Base-by-base conservation (phyloP, 164 flowering plant genomes). In the Platanus orientalis region DNA sequence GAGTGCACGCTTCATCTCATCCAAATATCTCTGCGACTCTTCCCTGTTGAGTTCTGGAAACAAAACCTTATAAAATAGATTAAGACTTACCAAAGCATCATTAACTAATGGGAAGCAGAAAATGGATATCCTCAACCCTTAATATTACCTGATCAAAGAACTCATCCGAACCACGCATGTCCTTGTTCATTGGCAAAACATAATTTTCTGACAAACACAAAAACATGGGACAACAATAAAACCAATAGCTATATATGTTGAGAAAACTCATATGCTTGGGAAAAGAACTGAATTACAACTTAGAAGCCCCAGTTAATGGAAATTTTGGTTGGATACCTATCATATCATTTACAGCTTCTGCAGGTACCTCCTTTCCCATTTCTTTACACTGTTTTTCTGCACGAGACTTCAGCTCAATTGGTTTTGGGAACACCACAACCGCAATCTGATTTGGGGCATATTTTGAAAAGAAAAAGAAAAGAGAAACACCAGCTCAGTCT, bases 331-430 rank as follows among this genome's bases (percentile, higher is more conserved):
- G 40, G 7, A 36, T 80, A 84, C 88, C 87, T 71, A 79, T 50
- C 88, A 84, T 82, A 25, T 79, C 72, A 63, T 79, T 78, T 29
- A 86, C 73, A 23, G 87, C 83, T 54, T 82, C 88, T 28, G 72
- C 80, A 54, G 87, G 84, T 27, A 86, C 88, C 57, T 84, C 87
- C 73, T 84, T 86, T 25, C 87, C 89, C 87, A 81, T 82, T 63
- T 84, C 92, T 70, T 53, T 71, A 52, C 76, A 79, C 71, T 87
- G 68, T 70, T 80, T 82, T 32, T 72, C 78, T 48, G 76, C 67
- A 47, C 85, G 87, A 2, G 40, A 0, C 69, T 73, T 75, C 34
- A 86, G 73, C 51, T 75, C 84, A 54, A 79, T 81, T n/a, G 80
- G 83, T 39, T 28, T 65, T 54, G 87, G 82, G 54, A 86, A 80